A percentile compares a stretch with the other conserved stretches of the same genome.
phyloP scores from a whole-genome alignment of 2,329 filamentous ascomycete species.

The Beauveria pseudobassiana region DNA sequence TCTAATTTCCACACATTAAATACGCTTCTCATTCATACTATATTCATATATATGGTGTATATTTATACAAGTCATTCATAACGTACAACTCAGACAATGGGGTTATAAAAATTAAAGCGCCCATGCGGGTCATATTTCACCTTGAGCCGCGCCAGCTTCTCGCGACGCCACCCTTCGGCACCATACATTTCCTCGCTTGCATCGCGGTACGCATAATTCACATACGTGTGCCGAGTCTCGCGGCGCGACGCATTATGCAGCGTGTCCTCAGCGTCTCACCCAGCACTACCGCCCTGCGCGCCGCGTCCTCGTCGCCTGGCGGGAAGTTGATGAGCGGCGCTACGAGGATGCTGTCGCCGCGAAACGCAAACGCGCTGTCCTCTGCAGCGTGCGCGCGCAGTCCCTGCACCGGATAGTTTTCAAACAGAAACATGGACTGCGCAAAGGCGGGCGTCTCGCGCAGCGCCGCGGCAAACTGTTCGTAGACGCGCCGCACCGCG shows the following conservation, averaged over 20 bases:
- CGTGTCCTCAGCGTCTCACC: constrained; percentile 31
- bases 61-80: neutral
- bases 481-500: constrained; percentile 23
- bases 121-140: constrained; percentile 34
- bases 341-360: constrained; percentile 34
- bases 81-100: neutral
- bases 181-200: constrained; percentile 35
- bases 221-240: constrained; percentile 29
- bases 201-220: constrained; percentile 41
- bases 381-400: constrained; percentile 28
- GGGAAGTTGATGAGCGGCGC: constrained; percentile 30
- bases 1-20: too few species aligned
- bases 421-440: constrained; percentile 30
- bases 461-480: constrained; percentile 24
- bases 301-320: constrained; percentile 25
- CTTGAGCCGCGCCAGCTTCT: constrained; percentile 36
- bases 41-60: too few species aligned
- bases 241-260: constrained; percentile 26
- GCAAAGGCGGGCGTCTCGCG: constrained; percentile 21
- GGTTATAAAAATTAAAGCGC: too few species aligned
- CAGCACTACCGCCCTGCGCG: constrained; percentile 21
- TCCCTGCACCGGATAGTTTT: constrained; percentile 40
- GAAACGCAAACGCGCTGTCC: constrained; percentile 38
- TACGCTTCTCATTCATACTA: too few species aligned
- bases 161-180: constrained; percentile 36